Evolutionary conservation across 2,329 filamentous ascomycete species (phyloP).

Genomic region (Phyllosticta citribraziliensis): DNA sequence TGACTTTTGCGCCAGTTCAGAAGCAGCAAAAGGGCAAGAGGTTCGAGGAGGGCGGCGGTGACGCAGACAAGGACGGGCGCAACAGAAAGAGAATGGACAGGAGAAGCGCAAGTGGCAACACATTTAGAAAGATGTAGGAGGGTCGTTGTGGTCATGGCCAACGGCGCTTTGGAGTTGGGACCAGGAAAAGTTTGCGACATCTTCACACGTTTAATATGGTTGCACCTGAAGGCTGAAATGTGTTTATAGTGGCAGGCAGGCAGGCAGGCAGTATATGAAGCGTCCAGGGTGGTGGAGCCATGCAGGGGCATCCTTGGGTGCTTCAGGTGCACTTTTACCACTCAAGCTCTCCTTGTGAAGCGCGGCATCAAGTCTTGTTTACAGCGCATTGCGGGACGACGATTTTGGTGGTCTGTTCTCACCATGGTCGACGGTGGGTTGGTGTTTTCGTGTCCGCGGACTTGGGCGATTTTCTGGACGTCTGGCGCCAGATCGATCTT

Average conservation of each 20-base stretch:
- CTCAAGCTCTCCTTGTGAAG: not conserved
- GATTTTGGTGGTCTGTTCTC: not conserved
- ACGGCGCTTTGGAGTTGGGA: not conserved
- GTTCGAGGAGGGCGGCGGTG: slow-evolving; percentile 21
- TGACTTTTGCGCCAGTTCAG: slow-evolving; percentile 61
- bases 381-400: not conserved
- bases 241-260: not conserved
- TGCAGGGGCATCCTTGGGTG: not conserved
- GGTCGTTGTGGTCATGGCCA: not conserved
- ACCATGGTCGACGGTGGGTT: not conserved
- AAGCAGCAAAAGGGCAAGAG: slow-evolving; percentile 33
- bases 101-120: slow-evolving; percentile 67
- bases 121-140: slow-evolving; percentile 57
- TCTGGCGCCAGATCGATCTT: not conserved
- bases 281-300: not conserved
- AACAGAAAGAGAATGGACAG: slow-evolving; percentile 37
- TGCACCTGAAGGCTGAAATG: not conserved
- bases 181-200: not conserved
- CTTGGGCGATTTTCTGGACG: not conserved
- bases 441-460: not conserved
- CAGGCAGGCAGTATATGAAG: not conserved
- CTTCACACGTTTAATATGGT: not conserved
- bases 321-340: not conserved
- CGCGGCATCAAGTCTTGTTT: not conserved
- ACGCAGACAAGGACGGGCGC: slow-evolving; percentile 12